A percentile compares a stretch with the other conserved stretches of the same genome.
phyloP scores from a whole-genome alignment of 495 filamentous ascomycete genomes.

The Penicillium manginii region DNA sequence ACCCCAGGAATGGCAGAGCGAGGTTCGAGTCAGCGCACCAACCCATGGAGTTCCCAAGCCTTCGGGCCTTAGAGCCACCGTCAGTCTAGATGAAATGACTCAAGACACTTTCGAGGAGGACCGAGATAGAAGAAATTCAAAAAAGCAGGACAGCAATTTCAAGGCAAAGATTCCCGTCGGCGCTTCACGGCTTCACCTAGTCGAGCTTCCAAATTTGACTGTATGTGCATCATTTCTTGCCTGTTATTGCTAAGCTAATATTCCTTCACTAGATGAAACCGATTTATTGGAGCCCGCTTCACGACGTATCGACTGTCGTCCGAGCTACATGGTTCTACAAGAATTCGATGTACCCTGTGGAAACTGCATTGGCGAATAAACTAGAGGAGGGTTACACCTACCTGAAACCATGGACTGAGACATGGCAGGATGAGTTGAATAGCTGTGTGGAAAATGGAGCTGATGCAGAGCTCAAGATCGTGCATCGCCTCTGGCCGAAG shows the following conservation, averaged over 20 bases:
- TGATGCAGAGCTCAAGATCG: conserved; percentile 87
- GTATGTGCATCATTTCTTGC: conserved; percentile 23
- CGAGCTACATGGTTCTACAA: conserved; percentile 97
- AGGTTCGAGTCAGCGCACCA: conserved; percentile 20
- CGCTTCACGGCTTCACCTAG: conserved; percentile 70
- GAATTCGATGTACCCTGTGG: conserved; percentile 89
- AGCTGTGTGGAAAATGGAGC: conserved; percentile 91
- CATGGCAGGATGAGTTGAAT: conserved; percentile 90
- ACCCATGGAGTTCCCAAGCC: conserved; percentile 29
- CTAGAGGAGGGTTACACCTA: conserved; percentile 87
- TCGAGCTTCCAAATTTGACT: conserved; percentile 55
- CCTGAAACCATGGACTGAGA: conserved; percentile 86
- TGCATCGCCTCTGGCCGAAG: conserved; percentile 78
- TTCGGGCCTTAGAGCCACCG: conserved; percentile 36
- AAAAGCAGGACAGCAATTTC: background rate
- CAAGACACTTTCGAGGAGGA: conserved; percentile 21
- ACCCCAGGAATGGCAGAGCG: conserved; percentile 31
- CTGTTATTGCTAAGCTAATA: background rate
- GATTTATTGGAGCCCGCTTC: conserved; percentile 97
- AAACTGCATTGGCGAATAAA: conserved; percentile 86
- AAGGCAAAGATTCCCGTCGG: conserved; percentile 65
- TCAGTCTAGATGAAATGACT: conserved; percentile 27
- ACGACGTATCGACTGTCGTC: conserved; percentile 81
- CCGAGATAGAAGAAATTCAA: conserved; percentile 18
- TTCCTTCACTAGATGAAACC: conserved; percentile 73